phyloP scores from a whole-genome alignment of 2,329 filamentous ascomycete species.

The Leptosphaerulina australis region DNA sequence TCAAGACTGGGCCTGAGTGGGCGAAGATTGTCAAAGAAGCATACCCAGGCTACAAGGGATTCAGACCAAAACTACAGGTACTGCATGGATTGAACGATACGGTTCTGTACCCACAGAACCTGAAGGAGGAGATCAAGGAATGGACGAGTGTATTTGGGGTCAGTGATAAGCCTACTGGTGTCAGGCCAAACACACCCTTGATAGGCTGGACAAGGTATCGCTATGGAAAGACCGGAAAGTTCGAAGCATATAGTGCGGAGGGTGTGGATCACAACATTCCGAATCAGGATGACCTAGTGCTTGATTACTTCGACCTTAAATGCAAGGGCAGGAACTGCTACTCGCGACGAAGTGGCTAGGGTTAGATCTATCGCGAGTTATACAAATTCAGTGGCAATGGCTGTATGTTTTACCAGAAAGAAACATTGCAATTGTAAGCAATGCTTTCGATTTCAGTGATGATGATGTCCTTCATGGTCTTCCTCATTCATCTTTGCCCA shows the following conservation, averaged over 20 bases:
- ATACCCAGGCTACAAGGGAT: slow-evolving; percentile 40
- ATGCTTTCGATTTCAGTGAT: slow-evolving; percentile 20
- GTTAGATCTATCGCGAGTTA: too few relatives aligned
- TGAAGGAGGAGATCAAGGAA: slow-evolving; percentile 45
- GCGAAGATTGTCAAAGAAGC: slow-evolving; percentile 36
- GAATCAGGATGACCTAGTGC: slow-evolving; percentile 39
- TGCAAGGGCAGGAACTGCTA: slow-evolving; percentile 29
- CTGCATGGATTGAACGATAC: slow-evolving; percentile 38
- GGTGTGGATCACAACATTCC: slow-evolving; percentile 43
- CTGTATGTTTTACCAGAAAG: too few relatives aligned
- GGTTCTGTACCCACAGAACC: slow-evolving; percentile 40
- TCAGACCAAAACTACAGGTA: slow-evolving; percentile 42
- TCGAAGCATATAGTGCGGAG: slow-evolving; percentile 42
- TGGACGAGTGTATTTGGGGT: slow-evolving; percentile 43
- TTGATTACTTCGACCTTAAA: slow-evolving; percentile 42
- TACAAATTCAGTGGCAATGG: too few relatives aligned
- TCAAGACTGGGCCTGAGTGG: slow-evolving; percentile 42
- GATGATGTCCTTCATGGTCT: slow-evolving; percentile 18
- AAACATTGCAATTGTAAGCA: too few relatives aligned
- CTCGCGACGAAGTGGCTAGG: slow-evolving; percentile 21
- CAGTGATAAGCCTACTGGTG: slow-evolving; percentile 29
- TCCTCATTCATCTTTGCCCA: slow-evolving; percentile 50
- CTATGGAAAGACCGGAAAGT: slow-evolving; percentile 33
- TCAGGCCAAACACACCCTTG: slow-evolving; percentile 35
- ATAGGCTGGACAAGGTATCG: slow-evolving; percentile 39